Base-by-base conservation (phyloP, 306 rosid species). In the Luffa aegyptiaca region DNA sequence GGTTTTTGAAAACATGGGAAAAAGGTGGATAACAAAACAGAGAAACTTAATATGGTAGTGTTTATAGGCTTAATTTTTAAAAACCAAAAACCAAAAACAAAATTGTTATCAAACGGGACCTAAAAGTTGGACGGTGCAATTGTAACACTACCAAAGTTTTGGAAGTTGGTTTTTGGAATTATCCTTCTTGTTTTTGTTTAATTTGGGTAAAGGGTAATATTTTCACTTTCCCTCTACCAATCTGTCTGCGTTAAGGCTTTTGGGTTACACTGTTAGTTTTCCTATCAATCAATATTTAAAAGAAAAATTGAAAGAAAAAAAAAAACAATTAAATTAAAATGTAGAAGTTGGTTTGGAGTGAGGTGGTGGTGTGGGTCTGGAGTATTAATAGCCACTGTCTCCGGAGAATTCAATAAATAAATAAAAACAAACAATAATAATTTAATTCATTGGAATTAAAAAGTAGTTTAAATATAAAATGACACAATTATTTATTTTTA, bases 371-470 rank as follows among this genome's bases (percentile, higher is more conserved):
- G 80, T 57, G 70, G 66, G 69, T 77, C 56, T 78, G 31, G 17
- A 31, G 81, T 63, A 78, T 78, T 77, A 78, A 78, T 78, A 59
- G 71, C 81, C 81, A 59, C 56, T 78, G 81, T 78, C 81, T 78
- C 57, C 81, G 69, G 81, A 68, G 66, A 39, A 57, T 41, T 44
- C 8, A 59, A 77, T 56, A 57, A 42, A n/a, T 39, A 76, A 77
- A 59, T 58, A 21, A 61, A 11, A 62, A 62, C 33, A 10, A 31
- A 35, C 5, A 62, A 62, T 36, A 64, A 14, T 36, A 65, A 65
- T 36, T 36, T 7, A 33, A 16, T 62, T 45, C 56, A 58, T 20
- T 71, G 21, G 77, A 73, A 63, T 63, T 13, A 1, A 11, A 59
- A 59, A 73, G 8, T 18, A 6, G 7, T 0, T 45, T 35, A 33